phyloP scores from a whole-genome alignment of 2,329 filamentous ascomycete genomes.

The Fusarium vanettenii region DNA sequence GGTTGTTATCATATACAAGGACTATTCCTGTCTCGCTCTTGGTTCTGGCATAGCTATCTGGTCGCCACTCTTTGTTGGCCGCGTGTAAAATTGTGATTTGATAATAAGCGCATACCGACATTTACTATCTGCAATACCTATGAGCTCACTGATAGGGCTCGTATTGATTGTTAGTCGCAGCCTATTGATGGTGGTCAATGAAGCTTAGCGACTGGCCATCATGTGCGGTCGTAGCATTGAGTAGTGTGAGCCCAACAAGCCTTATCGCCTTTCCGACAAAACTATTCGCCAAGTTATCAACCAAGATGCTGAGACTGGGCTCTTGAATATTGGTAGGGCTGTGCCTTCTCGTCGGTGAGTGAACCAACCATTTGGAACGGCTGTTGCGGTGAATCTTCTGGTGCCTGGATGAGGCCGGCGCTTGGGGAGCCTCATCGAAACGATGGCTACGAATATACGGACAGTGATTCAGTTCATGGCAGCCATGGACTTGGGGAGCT shows the following conservation, averaged over 20 bases:
- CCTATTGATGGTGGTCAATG: background rate
- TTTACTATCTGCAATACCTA: background rate
- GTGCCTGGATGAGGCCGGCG: background rate
- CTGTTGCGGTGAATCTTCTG: background rate
- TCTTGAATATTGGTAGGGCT: background rate
- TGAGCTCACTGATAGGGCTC: background rate
- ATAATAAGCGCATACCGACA: background rate
- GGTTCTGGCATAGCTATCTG: background rate
- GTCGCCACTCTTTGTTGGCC: background rate
- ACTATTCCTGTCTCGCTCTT: background rate
- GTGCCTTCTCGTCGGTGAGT: background rate
- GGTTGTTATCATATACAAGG: background rate
- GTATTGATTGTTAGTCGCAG: background rate
- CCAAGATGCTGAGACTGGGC: background rate
- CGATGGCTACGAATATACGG: background rate
- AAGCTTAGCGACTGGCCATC: background rate
- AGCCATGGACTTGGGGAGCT: background rate
- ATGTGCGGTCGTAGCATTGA: background rate
- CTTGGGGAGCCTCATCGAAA: background rate
- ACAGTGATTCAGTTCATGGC: background rate
- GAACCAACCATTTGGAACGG: background rate
- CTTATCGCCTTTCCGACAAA: background rate
- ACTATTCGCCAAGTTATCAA: background rate
- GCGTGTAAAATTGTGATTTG: background rate
- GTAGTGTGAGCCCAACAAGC: background rate